These are phyloP conservation scores for Gliomastix tumulicola DNA, from an alignment of 2,329 filamentous ascomycete genomes.

Conservation along the genomic window DNA sequence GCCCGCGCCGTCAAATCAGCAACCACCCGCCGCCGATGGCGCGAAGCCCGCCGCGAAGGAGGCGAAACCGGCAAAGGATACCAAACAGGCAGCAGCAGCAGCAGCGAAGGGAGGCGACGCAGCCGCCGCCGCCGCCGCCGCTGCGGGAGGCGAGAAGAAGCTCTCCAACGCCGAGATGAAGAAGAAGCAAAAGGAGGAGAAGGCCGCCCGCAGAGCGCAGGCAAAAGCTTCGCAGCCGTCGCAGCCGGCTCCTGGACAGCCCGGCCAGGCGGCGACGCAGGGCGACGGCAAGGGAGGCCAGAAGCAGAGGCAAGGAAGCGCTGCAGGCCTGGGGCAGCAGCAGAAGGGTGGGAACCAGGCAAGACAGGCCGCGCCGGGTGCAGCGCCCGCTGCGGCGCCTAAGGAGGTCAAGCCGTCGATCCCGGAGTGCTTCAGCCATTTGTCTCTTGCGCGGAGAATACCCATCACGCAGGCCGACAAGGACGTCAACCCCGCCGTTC, in stretches of 20 bases:
- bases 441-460: conserved; percentile 60
- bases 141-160: conserved; percentile 38
- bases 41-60: too few species aligned
- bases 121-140: conserved; percentile 5
- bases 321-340: conserved; percentile 27
- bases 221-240: conserved; percentile 50
- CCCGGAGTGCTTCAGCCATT: conserved; percentile 72
- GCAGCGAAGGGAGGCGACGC: conserved; percentile 2
- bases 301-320: too few species aligned
- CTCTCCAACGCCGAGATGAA: conserved; percentile 75
- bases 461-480: conserved; percentile 54
- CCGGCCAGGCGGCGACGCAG: conserved; percentile 19
- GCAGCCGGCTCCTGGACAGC: conserved; percentile 24
- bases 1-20: too few species aligned
- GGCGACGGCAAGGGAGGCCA: conserved; percentile 38
- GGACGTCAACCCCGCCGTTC: conserved; percentile 79
- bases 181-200: conserved; percentile 84
- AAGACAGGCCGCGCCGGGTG: conserved; percentile 20
- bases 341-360: conserved; percentile 12
- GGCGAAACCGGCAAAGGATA: too few species aligned
- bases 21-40: too few species aligned
- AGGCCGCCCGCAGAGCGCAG: conserved; percentile 75
- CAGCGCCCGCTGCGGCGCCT: conserved; percentile 23
- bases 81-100: too few species aligned
- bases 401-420: conserved; percentile 54